Evolutionary conservation across 306 rosid genomes (phyloP).

Genomic region (Macrotyloma uniflorum): DNA sequence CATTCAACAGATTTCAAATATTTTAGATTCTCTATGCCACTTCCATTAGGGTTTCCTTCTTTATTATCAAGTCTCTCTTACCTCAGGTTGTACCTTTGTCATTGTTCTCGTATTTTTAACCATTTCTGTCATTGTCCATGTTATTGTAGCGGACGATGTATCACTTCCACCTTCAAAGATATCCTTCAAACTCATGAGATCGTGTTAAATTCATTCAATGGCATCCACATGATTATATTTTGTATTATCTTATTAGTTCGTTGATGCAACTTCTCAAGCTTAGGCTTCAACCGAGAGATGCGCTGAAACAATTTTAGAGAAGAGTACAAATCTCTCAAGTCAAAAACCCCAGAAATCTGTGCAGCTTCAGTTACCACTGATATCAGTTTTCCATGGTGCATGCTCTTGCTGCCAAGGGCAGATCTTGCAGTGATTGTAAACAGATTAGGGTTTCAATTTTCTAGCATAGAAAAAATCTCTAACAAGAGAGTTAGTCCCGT

Average conservation of each 20-base stretch:
- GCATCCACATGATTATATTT: no score
- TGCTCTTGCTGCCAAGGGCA: conserved; percentile 41
- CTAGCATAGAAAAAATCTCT: no score
- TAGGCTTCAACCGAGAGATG: conserved; percentile 27
- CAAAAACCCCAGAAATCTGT: conserved; percentile 37
- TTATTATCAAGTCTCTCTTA: neutral
- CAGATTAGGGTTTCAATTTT: no score
- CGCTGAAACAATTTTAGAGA: conserved; percentile 41
- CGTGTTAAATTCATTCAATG: neutral
- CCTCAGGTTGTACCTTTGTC: conserved; percentile 46
- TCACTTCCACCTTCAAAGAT: conserved; percentile 41
- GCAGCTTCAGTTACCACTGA: neutral
- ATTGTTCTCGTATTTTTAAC: conserved; percentile 33
- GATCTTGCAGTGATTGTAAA: conserved; percentile 31
- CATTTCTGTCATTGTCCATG: conserved; percentile 47
- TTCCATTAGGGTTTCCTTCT: conserved; percentile 14
- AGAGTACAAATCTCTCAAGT: conserved; percentile 50
- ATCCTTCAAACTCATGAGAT: neutral
- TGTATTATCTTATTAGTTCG: conserved; percentile 11
- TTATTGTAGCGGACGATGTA: conserved; percentile 37
- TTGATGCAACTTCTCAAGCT: conserved; percentile 44
- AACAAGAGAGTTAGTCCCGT: no score
- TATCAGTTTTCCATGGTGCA: neutral
- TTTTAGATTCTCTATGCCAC: conserved; percentile 15
- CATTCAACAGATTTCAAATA: conserved; percentile 45